A percentile compares a stretch with the other conserved stretches of the same genome.
phyloP scores from a whole-genome alignment of 352 stramenopile species.

The Phytophthora europaea region DNA sequence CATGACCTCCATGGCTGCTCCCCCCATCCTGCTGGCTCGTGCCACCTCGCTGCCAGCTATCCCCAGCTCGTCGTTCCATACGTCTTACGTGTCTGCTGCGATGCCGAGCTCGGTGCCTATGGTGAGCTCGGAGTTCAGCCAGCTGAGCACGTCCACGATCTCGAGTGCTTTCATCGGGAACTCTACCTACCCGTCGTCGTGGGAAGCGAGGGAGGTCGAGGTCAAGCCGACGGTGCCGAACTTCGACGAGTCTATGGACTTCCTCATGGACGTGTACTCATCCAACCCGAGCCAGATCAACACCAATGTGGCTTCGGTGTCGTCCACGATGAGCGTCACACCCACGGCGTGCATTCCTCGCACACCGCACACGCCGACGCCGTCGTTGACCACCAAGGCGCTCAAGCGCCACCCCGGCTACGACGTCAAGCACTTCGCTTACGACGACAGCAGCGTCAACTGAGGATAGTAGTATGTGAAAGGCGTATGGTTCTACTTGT shows the following conservation, averaged over 20 bases:
- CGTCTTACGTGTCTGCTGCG: conserved; percentile 9
- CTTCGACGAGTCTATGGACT: conserved; percentile 88
- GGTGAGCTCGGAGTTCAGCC: conserved; percentile 47
- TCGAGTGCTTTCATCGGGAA: conserved; percentile 55
- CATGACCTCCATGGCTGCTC: conserved; percentile 17
- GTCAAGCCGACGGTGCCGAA: conserved; percentile 51
- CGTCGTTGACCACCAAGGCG: conserved; percentile 21
- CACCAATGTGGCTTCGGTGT: conserved; percentile 6
- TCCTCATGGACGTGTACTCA: conserved; percentile 82
- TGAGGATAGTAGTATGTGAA: conserved; percentile 24
- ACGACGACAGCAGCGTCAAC: conserved; percentile 21
- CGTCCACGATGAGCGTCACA: conserved; percentile 29
- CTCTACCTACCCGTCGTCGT: conserved; percentile 40
- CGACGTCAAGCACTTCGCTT: conserved; percentile 25
- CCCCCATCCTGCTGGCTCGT: conserved; percentile 19
- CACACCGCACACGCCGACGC: conserved; percentile 30
- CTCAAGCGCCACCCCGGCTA: conserved; percentile 31
- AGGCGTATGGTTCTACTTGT: conserved; percentile 29
- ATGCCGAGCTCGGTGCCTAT: conserved; percentile 25
- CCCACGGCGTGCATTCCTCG: conserved; percentile 38
- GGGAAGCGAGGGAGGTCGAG: conserved; percentile 33
- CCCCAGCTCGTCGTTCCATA: conserved; percentile 20
- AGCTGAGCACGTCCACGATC: conserved; percentile 51
- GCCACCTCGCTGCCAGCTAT: conserved; percentile 33
- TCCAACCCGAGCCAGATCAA: conserved; percentile 57